These are phyloP conservation scores for Brassica incana DNA, from an alignment of 345 rosid genomes.

Conservation along the genomic window DNA sequence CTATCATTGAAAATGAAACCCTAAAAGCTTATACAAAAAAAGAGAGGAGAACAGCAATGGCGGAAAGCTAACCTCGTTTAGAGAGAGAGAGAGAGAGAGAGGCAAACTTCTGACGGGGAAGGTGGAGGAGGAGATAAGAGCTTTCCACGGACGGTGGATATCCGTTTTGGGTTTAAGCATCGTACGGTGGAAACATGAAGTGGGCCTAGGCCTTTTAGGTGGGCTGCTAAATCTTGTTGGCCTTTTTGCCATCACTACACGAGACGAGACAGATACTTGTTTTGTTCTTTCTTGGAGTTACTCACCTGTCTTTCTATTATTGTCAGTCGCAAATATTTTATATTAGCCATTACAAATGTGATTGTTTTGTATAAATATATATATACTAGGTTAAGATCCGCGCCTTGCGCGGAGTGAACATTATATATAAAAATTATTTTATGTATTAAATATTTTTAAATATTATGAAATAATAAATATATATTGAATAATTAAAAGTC, in stretches of 20 bases:
- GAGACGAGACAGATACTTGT: background rate
- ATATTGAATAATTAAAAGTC: no score
- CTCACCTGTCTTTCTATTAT: constrained; percentile 3
- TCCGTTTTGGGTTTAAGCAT: constrained; percentile 32
- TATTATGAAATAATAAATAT: no score
- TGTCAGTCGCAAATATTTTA: background rate
- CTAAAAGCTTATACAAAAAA: background rate
- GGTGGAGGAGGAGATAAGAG: constrained; percentile 33
- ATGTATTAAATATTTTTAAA: no score
- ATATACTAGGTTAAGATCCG: no score
- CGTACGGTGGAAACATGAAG: constrained; percentile 21
- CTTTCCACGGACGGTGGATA: constrained; percentile 5
- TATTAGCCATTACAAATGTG: background rate
- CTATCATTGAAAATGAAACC: background rate
- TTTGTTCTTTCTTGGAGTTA: constrained; percentile 14
- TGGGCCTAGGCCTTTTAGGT: constrained; percentile 24
- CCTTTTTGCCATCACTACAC: constrained; percentile 11
- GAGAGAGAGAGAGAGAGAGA: background rate
- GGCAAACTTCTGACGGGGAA: constrained; percentile 26
- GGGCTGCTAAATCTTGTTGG: constrained; percentile 1
- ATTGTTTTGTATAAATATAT: no score
- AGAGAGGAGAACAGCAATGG: constrained; percentile 12
- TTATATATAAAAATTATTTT: no score
- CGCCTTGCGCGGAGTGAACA: no score
- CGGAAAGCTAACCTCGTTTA: constrained; percentile 25